phyloP scores from a whole-genome alignment of 164 flowering plant species.

The Vitis rotundifolia region DNA sequence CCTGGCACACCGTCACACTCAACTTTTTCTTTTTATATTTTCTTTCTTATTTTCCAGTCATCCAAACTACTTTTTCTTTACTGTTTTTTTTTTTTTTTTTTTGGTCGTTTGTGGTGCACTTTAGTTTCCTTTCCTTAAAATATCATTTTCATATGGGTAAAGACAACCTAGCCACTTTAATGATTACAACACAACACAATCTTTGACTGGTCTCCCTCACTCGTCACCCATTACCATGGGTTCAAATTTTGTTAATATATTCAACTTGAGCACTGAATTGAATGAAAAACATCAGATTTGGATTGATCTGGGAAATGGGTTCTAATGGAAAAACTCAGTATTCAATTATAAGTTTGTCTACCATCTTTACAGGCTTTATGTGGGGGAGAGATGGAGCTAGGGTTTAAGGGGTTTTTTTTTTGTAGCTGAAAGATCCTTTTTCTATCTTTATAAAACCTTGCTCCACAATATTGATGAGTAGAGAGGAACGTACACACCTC shows the following conservation, averaged over 20 bases:
- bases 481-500: not conserved
- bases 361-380: too few species aligned
- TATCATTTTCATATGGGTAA: conserved; percentile 31
- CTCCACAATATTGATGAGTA: not conserved
- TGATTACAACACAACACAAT: conserved; percentile 31
- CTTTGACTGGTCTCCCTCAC: conserved; percentile 40
- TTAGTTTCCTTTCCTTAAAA: conserved; percentile 27
- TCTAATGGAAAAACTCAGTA: too few species aligned
- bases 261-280: too few species aligned
- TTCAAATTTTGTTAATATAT: too few species aligned
- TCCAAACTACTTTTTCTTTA: conserved; percentile 26
- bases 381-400: not conserved
- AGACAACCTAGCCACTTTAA: conserved; percentile 35
- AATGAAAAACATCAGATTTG: too few species aligned
- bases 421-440: conserved; percentile 18
- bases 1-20: conserved; percentile 27
- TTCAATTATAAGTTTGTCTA: too few species aligned
- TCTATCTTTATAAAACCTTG: conserved; percentile 11
- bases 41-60: not conserved
- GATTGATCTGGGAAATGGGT: too few species aligned
- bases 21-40: conserved; percentile 15
- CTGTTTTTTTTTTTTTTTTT: conserved; percentile 15
- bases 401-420: conserved; percentile 9
- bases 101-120: not conserved
- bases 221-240: not conserved